These are phyloP conservation scores for Typha latifolia DNA, from an alignment of 176 grass and related monocot genomes.

Conservation along the genomic window DNA sequence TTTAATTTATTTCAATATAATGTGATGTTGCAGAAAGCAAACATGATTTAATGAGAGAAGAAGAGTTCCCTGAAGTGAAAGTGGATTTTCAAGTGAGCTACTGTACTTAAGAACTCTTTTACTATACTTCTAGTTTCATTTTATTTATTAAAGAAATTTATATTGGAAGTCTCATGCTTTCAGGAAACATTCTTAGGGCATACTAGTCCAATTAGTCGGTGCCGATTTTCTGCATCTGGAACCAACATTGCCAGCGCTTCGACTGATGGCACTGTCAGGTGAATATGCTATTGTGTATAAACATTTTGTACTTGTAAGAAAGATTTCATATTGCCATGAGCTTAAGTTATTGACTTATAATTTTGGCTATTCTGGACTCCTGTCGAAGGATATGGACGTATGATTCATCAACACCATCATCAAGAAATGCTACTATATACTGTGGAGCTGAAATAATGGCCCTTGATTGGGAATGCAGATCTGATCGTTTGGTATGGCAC, in stretches of 20 bases:
- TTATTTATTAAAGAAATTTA: constrained; percentile 30
- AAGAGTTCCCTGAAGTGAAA: constrained; percentile 91
- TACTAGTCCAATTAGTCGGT: constrained; percentile 80
- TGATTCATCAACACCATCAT: constrained; percentile 80
- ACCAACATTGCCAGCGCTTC: constrained; percentile 93
- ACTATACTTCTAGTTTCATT: not conserved
- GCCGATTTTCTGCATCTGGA: constrained; percentile 92
- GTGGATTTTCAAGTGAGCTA: constrained; percentile 73
- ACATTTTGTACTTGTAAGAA: not conserved
- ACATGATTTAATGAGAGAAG: constrained; percentile 42
- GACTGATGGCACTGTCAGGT: constrained; percentile 92
- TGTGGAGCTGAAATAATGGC: constrained; percentile 86
- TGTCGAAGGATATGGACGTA: constrained; percentile 86
- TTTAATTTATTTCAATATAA: not conserved
- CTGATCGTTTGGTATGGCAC: constrained; percentile 76
- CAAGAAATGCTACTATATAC: constrained; percentile 97
- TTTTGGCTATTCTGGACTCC: constrained; percentile 10
- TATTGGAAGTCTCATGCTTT: constrained; percentile 24
- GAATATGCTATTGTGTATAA: constrained; percentile 22
- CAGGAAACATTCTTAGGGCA: constrained; percentile 99
- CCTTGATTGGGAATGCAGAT: constrained; percentile 99
- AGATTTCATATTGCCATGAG: not conserved
- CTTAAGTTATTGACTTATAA: constrained; percentile 25
- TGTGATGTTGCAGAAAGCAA: constrained; percentile 29
- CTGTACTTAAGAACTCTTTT: not conserved